These are phyloP conservation scores for Daldinia decipiens DNA, from an alignment of 495 filamentous ascomycete genomes.

Conservation along the genomic window DNA sequence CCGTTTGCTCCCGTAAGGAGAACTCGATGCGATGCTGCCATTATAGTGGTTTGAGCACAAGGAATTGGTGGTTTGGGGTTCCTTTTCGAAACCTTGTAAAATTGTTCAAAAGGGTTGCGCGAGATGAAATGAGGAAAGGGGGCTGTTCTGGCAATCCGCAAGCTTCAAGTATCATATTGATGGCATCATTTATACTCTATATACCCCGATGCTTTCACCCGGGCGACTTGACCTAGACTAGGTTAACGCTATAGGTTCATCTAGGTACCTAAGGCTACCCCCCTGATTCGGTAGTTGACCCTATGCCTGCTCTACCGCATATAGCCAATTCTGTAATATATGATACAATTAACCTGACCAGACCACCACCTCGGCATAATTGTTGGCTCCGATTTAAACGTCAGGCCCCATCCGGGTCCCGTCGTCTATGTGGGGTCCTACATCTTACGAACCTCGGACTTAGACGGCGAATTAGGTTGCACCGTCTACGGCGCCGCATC, in stretches of 20 bases:
- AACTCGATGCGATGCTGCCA: slow-evolving; percentile 45
- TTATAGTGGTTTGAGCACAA: background rate
- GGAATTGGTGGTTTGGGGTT: background rate
- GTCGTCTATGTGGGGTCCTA: background rate
- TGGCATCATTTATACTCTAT: background rate
- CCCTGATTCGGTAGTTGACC: background rate
- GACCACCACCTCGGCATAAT: slow-evolving; percentile 1
- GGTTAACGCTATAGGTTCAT: background rate
- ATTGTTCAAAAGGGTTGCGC: background rate
- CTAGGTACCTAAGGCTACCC: background rate
- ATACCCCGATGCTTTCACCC: background rate
- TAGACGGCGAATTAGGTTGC: background rate
- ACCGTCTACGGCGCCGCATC: background rate
- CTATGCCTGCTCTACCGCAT: background rate
- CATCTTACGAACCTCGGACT: background rate
- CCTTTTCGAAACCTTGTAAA: background rate
- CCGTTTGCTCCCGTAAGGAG: slow-evolving; percentile 71
- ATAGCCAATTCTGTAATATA: background rate
- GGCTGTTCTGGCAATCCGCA: background rate
- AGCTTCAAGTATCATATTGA: slow-evolving; percentile 2
- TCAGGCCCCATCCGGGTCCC: background rate
- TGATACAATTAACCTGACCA: background rate
- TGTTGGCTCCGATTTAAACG: background rate
- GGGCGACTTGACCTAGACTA: background rate
- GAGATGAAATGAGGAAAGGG: background rate